Conservation (phyloP, 768 basidiomycete species). For the Russula sp. region DNA sequence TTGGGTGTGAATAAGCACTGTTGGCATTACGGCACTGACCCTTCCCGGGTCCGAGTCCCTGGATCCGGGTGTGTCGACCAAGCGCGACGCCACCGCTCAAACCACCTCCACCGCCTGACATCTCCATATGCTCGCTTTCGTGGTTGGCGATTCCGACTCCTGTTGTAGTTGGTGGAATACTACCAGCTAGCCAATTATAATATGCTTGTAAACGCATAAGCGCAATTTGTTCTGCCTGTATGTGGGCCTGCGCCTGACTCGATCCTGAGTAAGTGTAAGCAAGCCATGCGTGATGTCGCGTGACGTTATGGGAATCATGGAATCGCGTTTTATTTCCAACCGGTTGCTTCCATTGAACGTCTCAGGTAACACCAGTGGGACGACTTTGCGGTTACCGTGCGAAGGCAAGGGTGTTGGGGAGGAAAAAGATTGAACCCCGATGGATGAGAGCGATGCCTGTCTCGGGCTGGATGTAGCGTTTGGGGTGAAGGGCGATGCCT, state of each 20-base stretch:
- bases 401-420: conserved; percentile 22
- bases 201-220: conserved; percentile 21
- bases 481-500: conserved; percentile 26
- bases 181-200: conserved; percentile 18
- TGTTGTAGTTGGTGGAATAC: neutral
- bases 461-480: conserved; percentile 28
- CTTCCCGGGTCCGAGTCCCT: conserved; percentile 25
- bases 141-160: neutral
- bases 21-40: conserved; percentile 13
- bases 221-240: conserved; percentile 21
- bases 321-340: conserved; percentile 4
- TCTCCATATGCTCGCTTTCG: conserved; percentile 21
- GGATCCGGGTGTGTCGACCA: conserved; percentile 10
- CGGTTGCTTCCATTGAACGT: neutral
- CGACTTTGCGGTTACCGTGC: conserved; percentile 21
- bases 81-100: conserved; percentile 28
- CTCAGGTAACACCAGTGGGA: conserved; percentile 9
- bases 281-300: neutral
- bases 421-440: conserved; percentile 17
- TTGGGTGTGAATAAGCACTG: conserved; percentile 26
- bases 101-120: conserved; percentile 25
- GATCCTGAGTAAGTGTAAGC: conserved; percentile 14
- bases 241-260: conserved; percentile 9
- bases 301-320: conserved; percentile 3
- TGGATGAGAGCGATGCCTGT: conserved; percentile 14